Evolutionary conservation across 2,329 filamentous ascomycete species (phyloP).

Genomic region (Ascomycota sp.): DNA sequence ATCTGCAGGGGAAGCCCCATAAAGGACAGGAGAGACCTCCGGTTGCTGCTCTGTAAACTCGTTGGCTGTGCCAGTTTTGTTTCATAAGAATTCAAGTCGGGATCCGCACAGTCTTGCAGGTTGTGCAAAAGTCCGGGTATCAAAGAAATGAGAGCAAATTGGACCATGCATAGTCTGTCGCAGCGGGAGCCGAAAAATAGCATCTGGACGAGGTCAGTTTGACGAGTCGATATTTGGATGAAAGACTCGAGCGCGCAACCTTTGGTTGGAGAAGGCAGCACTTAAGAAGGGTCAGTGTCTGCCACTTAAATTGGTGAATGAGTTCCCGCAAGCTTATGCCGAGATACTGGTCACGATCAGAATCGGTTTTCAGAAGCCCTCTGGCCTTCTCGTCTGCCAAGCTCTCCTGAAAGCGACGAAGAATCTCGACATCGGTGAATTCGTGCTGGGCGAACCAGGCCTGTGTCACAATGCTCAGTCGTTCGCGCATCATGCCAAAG

Average conservation of each 20-base stretch:
- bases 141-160: constrained; percentile 86
- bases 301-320: constrained; percentile 82
- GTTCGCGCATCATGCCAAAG: constrained; percentile 77
- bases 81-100: constrained; percentile 70
- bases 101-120: constrained; percentile 86
- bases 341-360: constrained; percentile 66
- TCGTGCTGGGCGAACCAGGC: constrained; percentile 93
- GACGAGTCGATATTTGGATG: too few species aligned
- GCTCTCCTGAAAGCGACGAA: constrained; percentile 78
- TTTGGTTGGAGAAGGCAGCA: constrained; percentile 85
- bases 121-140: constrained; percentile 81
- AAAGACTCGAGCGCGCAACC: constrained; percentile 22
- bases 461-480: constrained; percentile 70
- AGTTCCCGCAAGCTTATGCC: constrained; percentile 76
- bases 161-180: constrained; percentile 90
- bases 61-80: constrained; percentile 53
- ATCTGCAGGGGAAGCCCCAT: constrained; percentile 90
- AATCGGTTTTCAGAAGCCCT: constrained; percentile 36
- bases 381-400: constrained; percentile 43
- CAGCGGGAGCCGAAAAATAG: constrained; percentile 95
- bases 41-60: constrained; percentile 75
- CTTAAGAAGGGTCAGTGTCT: constrained; percentile 85
- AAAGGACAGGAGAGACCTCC: constrained; percentile 70
- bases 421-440: constrained; percentile 76
- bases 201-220: constrained; percentile 37